Conservation (phyloP, 2,329 filamentous ascomycete genomes). For the Daldinia sp. region DNA sequence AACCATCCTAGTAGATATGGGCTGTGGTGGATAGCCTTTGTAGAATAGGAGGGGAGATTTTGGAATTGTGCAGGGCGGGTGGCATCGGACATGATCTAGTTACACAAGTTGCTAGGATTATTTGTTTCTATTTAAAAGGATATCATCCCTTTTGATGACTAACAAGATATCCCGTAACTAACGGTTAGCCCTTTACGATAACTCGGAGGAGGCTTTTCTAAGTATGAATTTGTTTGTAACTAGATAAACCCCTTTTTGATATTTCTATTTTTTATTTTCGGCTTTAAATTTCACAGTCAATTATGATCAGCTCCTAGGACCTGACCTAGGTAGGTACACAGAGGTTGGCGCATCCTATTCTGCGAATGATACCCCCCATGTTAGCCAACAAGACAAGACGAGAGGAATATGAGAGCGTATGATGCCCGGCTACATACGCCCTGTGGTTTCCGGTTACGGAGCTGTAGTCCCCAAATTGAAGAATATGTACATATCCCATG, state of each 20-base stretch:
- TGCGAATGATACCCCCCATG: background rate
- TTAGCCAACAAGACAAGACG: background rate
- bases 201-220: no score
- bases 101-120: background rate
- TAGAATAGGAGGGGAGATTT: background rate
- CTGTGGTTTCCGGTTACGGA: background rate
- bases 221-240: no score
- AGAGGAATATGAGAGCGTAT: background rate
- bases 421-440: background rate
- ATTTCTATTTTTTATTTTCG: background rate
- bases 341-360: background rate
- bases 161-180: no score
- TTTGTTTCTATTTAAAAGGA: background rate
- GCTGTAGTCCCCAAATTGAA: background rate
- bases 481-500: background rate
- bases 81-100: background rate
- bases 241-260: no score
- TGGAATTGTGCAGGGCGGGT: background rate
- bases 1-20: conserved; percentile 1
- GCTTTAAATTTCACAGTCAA: no score
- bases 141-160: background rate
- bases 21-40: background rate
- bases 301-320: no score
- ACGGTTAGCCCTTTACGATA: no score
- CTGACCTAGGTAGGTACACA: no score